Conservation (phyloP, 805 yeast species). For the Starmerella scarabaei region DNA sequence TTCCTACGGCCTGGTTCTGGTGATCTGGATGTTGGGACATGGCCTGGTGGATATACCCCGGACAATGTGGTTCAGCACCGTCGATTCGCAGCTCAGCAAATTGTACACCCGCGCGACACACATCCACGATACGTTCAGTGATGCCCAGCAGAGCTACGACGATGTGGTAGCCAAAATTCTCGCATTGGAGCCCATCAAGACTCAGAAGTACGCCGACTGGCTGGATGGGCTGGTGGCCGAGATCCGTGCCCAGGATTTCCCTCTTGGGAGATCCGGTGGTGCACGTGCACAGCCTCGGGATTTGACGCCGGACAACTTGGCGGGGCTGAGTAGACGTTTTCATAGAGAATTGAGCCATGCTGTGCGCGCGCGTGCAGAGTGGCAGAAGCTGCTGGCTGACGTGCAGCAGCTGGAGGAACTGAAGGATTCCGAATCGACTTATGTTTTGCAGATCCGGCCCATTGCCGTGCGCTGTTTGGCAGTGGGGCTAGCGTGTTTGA, state of each 20-base stretch:
- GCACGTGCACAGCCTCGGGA: conserved; percentile 19
- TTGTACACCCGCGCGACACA: conserved; percentile 45
- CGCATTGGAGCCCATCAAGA: conserved; percentile 37
- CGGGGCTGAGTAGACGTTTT: conserved; percentile 40
- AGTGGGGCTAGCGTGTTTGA: conserved; percentile 31
- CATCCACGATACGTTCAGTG: conserved; percentile 48
- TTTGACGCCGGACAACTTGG: conserved; percentile 33
- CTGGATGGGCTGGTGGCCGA: conserved; percentile 44
- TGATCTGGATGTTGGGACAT: conserved; percentile 76
- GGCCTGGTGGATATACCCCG: conserved; percentile 62
- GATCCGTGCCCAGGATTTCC: conserved; percentile 18
- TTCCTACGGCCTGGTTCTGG: conserved; percentile 58
- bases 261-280: conserved; percentile 13
- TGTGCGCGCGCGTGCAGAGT: conserved; percentile 45
- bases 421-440: not conserved
- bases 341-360: conserved; percentile 40
- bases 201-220: conserved; percentile 48
- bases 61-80: conserved; percentile 28
- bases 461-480: conserved; percentile 34
- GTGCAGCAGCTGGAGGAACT: conserved; percentile 48
- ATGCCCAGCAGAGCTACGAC: conserved; percentile 45
- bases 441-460: conserved; percentile 32
- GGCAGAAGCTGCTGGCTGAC: conserved; percentile 37
- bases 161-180: conserved; percentile 51
- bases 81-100: conserved; percentile 29